phyloP scores from a whole-genome alignment of 2,329 filamentous ascomycete genomes.

The Exophiala viscosa region DNA sequence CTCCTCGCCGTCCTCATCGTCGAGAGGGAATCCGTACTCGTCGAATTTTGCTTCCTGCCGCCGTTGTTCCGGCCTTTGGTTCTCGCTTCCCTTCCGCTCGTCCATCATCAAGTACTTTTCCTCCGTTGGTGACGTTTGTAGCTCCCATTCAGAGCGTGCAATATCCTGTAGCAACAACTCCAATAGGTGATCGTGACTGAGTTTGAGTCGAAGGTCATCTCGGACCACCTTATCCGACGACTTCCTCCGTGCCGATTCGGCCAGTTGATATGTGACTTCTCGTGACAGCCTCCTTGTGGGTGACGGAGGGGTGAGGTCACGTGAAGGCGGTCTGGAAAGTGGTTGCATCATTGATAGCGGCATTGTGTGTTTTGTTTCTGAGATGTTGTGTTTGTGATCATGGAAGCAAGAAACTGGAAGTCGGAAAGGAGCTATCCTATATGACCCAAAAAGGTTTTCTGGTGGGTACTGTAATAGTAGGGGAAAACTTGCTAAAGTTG shows the following conservation, averaged over 20 bases:
- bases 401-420: neutral
- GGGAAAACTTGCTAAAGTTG: constrained; percentile 3
- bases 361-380: constrained; percentile 11
- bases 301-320: constrained; percentile 14
- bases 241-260: constrained; percentile 26
- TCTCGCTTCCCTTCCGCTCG: constrained; percentile 14
- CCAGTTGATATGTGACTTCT: constrained; percentile 27
- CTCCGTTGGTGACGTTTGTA: constrained; percentile 26
- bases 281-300: constrained; percentile 20
- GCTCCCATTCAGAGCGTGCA: constrained; percentile 26
- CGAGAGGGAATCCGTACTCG: constrained; percentile 27
- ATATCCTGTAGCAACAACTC: constrained; percentile 26
- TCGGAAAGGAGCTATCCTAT: neutral
- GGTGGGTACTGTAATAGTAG: constrained; percentile 7
- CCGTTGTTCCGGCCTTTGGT: constrained; percentile 5
- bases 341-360: constrained; percentile 22
- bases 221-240: constrained; percentile 20
- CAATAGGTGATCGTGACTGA: constrained; percentile 27
- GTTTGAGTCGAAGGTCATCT: constrained; percentile 25
- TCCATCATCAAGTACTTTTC: constrained; percentile 19
- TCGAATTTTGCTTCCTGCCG: constrained; percentile 17
- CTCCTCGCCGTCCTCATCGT: constrained; percentile 26
- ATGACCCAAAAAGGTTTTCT: constrained; percentile 5
- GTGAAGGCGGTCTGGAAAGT: constrained; percentile 22
- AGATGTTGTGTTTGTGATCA: neutral